Percentiles rank a stretch among this genome's conserved stretches.
These are phyloP conservation scores for Metarhizium robertsii DNA, from an alignment of 2,329 filamentous ascomycete species.

Conservation along the genomic window DNA sequence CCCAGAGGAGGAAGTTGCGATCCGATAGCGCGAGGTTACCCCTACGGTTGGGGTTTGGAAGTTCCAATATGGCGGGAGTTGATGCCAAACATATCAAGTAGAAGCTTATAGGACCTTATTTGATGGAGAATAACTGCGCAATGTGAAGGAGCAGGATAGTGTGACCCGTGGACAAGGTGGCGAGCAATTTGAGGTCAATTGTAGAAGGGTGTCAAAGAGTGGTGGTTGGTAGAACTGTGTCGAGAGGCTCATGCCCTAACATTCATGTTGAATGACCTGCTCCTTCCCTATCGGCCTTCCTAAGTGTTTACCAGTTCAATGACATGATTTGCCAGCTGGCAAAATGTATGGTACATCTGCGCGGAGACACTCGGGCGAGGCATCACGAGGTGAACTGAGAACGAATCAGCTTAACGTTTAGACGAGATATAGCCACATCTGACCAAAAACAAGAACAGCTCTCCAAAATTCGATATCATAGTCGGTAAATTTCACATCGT, in stretches of 20 bases:
- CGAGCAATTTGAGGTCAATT: background rate
- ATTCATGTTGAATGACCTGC: background rate
- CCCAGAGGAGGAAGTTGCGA: conserved; percentile 4
- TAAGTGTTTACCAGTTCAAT: background rate
- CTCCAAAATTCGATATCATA: no score
- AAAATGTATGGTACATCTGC: background rate
- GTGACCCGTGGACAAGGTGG: background rate
- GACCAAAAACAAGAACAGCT: no score
- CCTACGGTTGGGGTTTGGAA: background rate
- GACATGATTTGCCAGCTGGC: background rate
- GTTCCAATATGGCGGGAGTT: background rate
- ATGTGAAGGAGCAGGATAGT: background rate
- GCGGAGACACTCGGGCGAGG: background rate
- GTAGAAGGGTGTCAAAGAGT: background rate
- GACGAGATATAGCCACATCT: background rate
- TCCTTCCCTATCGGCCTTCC: background rate
- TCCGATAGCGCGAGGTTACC: background rate
- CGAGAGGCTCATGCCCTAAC: background rate
- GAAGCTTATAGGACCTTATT: background rate
- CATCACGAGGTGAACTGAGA: background rate
- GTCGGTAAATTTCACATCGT: no score
- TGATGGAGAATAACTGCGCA: background rate
- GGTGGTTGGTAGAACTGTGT: background rate
- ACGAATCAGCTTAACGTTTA: background rate
- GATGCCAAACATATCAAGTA: background rate